A percentile compares a stretch with the other conserved stretches of the same genome.
These are phyloP conservation scores for Xerocomellus dryophilus DNA, from an alignment of 768 basidiomycete genomes.

Conservation along the genomic window DNA sequence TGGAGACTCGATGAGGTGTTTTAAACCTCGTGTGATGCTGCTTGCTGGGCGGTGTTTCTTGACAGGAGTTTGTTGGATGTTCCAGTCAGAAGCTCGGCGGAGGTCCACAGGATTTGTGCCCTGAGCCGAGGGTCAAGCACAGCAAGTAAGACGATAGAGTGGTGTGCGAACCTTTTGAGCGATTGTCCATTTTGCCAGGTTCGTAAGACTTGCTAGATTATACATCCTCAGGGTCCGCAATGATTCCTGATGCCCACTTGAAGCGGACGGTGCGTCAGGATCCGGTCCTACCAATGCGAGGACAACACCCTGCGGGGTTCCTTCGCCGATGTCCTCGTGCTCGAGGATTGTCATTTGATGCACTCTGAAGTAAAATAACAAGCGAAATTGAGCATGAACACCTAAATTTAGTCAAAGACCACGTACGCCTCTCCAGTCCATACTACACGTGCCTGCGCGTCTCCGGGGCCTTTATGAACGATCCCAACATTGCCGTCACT, in stretches of 20 bases:
- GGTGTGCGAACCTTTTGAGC: slow-evolving; percentile 54
- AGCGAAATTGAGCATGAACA: not conserved
- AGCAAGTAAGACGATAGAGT: not conserved
- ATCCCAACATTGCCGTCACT: slow-evolving; percentile 42
- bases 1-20: slow-evolving; percentile 48
- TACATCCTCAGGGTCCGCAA: slow-evolving; percentile 73
- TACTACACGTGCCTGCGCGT: slow-evolving; percentile 62
- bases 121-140: slow-evolving; percentile 32
- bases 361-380: slow-evolving; percentile 44
- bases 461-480: slow-evolving; percentile 58
- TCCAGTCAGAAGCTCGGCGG: slow-evolving; percentile 48
- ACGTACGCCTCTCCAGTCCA: slow-evolving; percentile 79
- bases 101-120: slow-evolving; percentile 61
- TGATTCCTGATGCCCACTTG: slow-evolving; percentile 51
- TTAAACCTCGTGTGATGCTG: slow-evolving; percentile 62
- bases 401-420: not conserved
- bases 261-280: slow-evolving; percentile 39
- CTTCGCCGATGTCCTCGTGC: slow-evolving; percentile 52
- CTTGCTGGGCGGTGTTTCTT: slow-evolving; percentile 50
- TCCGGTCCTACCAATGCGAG: slow-evolving; percentile 71
- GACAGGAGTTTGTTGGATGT: slow-evolving; percentile 45
- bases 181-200: slow-evolving; percentile 70
- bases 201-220: slow-evolving; percentile 70
- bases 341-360: slow-evolving; percentile 78
- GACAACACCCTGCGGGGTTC: slow-evolving; percentile 68